Base-by-base conservation (phyloP, 352 stramenopile genomes). In the Pythium chondricola region DNA sequence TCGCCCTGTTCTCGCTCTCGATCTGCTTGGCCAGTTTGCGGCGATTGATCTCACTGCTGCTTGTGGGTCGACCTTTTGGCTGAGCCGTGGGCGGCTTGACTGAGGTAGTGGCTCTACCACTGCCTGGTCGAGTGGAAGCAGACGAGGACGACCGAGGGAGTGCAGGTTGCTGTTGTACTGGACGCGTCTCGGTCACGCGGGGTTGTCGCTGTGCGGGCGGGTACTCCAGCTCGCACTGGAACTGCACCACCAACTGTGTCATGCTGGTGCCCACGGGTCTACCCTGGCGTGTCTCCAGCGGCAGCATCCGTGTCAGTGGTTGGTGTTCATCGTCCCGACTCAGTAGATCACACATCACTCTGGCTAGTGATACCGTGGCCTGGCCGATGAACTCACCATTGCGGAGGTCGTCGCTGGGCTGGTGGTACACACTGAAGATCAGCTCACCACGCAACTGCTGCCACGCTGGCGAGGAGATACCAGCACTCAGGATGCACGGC, bases 11-110 rank as follows among this genome's bases (percentile, higher is more conserved):
- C 11, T 88, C 71, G 16, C 55, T 50, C 6, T 71, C 71, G 4
- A 88, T 37, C 36, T 88, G 58, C 27, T 75, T 72, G 47, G 76
- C 73, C 42, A 84, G 80, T 22, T 56, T 55, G 16, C 56, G 55
- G 11, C 76, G 65, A 48, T 88, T 85, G 35, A 85, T 75, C 20
- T 41, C 54, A 35, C 73, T 88, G 49, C 73, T 85, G 41, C 71
- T 83, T 8, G 63, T 67, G 48, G 52, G 71, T 26, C 46, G 26
- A 13, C 16, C 31, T 31, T 6, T 5, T 4, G 20, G 8, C 7
- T 8, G 29, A 8, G 29, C 29, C 13, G 29, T 33, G 29, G 29
- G 29, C 7, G 29, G 13, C 29, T 33, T 33, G 29, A 33, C 13
- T 25, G 29, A n/a, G 31, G 53, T 20, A 17, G 37, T 30, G 20